Evolutionary conservation across 768 basidiomycete species (phyloP).

Genomic region (Termitomyces sp.): DNA sequence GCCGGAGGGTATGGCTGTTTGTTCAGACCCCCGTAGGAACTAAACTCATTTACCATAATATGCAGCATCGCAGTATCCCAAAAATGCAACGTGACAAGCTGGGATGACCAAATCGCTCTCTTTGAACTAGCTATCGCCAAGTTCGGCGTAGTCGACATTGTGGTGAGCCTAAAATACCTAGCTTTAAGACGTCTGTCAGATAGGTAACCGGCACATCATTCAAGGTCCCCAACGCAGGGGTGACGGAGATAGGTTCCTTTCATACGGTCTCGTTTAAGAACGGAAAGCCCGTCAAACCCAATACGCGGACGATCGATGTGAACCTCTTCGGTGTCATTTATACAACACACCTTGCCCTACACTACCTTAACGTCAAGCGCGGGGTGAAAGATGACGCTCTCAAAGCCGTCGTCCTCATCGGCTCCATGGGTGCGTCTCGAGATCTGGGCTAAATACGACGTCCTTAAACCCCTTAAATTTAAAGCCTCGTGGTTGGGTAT

Average conservation of each 20-base stretch:
- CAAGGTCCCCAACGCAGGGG: slow-evolving; percentile 46
- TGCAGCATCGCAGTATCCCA: slow-evolving; percentile 35
- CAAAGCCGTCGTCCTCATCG: slow-evolving; percentile 46
- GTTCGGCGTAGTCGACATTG: slow-evolving; percentile 48
- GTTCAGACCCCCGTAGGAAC: not conserved
- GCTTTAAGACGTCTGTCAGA: not conserved
- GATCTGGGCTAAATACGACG: not conserved
- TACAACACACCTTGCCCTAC: slow-evolving; percentile 42
- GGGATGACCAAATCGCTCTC: slow-evolving; percentile 47
- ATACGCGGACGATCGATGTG: slow-evolving; percentile 38
- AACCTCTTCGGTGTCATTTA: slow-evolving; percentile 44
- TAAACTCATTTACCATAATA: not conserved
- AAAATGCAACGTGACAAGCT: slow-evolving; percentile 45
- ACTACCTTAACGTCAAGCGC: slow-evolving; percentile 39
- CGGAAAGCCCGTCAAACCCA: slow-evolving; percentile 40
- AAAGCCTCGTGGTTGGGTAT: slow-evolving; percentile 46
- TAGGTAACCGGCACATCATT: not conserved
- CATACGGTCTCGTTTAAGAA: slow-evolving; percentile 23
- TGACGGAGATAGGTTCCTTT: slow-evolving; percentile 30
- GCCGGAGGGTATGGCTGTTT: slow-evolving; percentile 34
- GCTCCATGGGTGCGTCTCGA: slow-evolving; percentile 41
- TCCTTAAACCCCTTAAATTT: not conserved
- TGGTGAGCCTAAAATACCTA: slow-evolving; percentile 27
- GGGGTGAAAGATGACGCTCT: slow-evolving; percentile 25
- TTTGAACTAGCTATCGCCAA: slow-evolving; percentile 42